Evolutionary conservation across 805 yeast species (phyloP), one percentile per base, ranked within the genome.

Genomic region (Schwanniomyces occidentalis): DNA sequence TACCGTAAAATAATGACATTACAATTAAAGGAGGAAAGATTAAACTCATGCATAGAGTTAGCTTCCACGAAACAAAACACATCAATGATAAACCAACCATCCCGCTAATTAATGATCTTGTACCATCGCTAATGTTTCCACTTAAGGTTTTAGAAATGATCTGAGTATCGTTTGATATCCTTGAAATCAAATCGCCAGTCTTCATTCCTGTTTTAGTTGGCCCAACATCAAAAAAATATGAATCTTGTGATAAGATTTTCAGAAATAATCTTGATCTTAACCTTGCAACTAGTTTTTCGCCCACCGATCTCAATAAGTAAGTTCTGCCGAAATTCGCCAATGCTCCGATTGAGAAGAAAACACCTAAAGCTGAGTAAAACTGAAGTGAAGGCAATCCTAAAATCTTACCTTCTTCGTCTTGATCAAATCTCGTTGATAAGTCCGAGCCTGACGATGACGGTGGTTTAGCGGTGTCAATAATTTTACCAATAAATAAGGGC

Each of bases 81-180:
- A 91, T 91, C 96, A 90, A 88, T 3, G 86, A 76, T 30, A 90
- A 65, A 5, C 97, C 98, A 25, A 87, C 95, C 30, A 76, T 68
- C 1, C 96, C 96, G 49, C 88, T 80, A 14, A 91, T 78, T 1
- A 80, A 57, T 0, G 97, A 81, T 38, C 97, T 68, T 23, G 89
- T 72, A n/a, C 98, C 98, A 56, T 91, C 97, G 38, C 93, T 82
- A 16, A 91, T 73, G 56, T 91, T 90, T 47, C 85, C 91, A 21
- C 96, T 87, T 13, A 91, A 77, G 0, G 96, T 80, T 50, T 82
- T 78, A 5, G 96, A 76, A 9, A 91, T 95, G 27, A 91, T 79
- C 19, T 89, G 87, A 1, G 96, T 85, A 56, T 91, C 98, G 26
- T 86, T 83, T 4, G 93, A 84, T 30, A 91, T 65, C 42, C 98